These are phyloP conservation scores for Fonsecaea multimorphosa DNA, from an alignment of 2,329 filamentous ascomycete genomes.

Conservation along the genomic window DNA sequence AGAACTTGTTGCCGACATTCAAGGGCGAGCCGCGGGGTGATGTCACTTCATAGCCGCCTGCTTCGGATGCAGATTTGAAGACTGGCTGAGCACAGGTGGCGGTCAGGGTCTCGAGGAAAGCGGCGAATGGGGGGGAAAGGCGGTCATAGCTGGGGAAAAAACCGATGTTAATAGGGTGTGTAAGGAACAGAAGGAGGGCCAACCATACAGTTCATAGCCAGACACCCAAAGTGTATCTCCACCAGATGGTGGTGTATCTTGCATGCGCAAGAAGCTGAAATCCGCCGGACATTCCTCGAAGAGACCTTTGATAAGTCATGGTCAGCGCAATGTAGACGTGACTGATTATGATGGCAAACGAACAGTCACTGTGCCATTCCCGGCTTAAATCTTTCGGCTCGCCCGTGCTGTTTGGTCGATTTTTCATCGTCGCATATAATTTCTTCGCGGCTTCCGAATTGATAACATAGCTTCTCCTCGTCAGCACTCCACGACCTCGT, in stretches of 20 bases:
- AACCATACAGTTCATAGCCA: constrained; percentile 70
- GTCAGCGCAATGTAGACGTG: background rate
- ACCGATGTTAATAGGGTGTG: constrained; percentile 22
- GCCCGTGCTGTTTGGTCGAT: constrained; percentile 24
- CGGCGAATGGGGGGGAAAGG: constrained; percentile 58
- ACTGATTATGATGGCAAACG: background rate
- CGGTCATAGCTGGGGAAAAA: constrained; percentile 62
- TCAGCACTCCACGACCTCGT: background rate
- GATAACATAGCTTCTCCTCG: constrained; percentile 59
- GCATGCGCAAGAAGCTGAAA: constrained; percentile 33
- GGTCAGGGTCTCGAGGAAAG: constrained; percentile 65
- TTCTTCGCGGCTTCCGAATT: constrained; percentile 64
- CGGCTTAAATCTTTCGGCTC: constrained; percentile 31
- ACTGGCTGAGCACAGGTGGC: constrained; percentile 60
- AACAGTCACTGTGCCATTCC: constrained; percentile 34
- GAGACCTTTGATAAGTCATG: constrained; percentile 6
- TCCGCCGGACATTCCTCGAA: constrained; percentile 34
- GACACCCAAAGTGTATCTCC: constrained; percentile 70
- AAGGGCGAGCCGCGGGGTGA: constrained; percentile 59
- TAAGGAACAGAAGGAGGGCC: background rate
- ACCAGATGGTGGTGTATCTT: constrained; percentile 49
- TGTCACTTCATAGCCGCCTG: constrained; percentile 44
- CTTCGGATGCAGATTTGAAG: constrained; percentile 57
- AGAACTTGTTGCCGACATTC: constrained; percentile 60
- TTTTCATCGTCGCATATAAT: constrained; percentile 48